phyloP scores from a whole-genome alignment of 495 filamentous ascomycete species.

The Daldinia caldariorum region DNA sequence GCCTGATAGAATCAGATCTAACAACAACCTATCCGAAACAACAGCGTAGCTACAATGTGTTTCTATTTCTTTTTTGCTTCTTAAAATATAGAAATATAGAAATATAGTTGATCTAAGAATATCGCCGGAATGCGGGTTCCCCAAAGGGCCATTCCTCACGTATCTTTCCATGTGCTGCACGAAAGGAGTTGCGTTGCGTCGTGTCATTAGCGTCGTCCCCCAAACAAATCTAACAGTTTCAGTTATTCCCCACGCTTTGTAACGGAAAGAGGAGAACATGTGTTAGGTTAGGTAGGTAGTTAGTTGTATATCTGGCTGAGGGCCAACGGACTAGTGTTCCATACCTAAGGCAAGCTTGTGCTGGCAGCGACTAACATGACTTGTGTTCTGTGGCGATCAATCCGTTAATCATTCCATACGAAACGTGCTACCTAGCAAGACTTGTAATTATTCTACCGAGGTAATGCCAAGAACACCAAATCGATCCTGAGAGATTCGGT shows the following conservation, averaged over 20 bases:
- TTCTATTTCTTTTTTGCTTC: too few species aligned
- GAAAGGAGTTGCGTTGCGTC: slow-evolving; percentile 20
- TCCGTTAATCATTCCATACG: slow-evolving; percentile 12
- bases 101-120: neutral
- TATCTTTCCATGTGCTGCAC: slow-evolving; percentile 22
- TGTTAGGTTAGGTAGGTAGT: too few species aligned
- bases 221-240: slow-evolving; percentile 32
- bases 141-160: slow-evolving; percentile 17
- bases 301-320: neutral
- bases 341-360: neutral
- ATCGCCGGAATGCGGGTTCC: neutral
- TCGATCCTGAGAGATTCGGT: slow-evolving; percentile 24
- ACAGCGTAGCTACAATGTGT: too few species aligned
- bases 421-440: slow-evolving; percentile 9
- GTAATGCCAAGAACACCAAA: slow-evolving; percentile 20
- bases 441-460: slow-evolving; percentile 11
- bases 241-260: slow-evolving; percentile 26
- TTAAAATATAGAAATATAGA: neutral
- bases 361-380: neutral
- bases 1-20: too few species aligned
- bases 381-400: slow-evolving; percentile 11
- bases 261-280: slow-evolving; percentile 19
- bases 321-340: slow-evolving; percentile 3
- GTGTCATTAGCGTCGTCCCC: slow-evolving; percentile 8
- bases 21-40: too few species aligned